Evolutionary conservation across 2,329 filamentous ascomycete genomes (phyloP).

Genomic region (Ophiostoma fasciatum): DNA sequence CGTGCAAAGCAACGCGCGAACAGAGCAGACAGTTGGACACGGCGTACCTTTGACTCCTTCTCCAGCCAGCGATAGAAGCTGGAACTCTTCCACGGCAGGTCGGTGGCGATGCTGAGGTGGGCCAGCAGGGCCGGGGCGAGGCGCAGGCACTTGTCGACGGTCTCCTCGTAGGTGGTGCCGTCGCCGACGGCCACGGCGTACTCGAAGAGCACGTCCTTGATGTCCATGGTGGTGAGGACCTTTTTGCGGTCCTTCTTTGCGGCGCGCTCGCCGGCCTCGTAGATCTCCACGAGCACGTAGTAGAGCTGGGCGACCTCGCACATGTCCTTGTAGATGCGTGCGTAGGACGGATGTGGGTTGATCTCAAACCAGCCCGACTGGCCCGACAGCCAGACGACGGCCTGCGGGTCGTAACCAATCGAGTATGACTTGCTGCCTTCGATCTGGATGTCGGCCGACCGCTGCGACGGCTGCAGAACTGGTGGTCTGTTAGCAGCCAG

Average conservation of each 20-base stretch:
- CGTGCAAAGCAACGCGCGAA: too few relatives aligned
- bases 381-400: conserved; percentile 52
- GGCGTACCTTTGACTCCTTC: conserved; percentile 23
- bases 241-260: conserved; percentile 22
- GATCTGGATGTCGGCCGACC: conserved; percentile 36
- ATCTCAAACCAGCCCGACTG: conserved; percentile 56
- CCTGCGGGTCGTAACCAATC: conserved; percentile 37
- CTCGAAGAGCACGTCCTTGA: conserved; percentile 23
- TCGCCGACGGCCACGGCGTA: conserved; percentile 39
- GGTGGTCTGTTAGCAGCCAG: too few relatives aligned
- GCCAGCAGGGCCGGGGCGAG: conserved; percentile 37
- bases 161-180: conserved; percentile 35
- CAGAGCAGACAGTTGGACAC: background rate
- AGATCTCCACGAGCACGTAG: conserved; percentile 45
- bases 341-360: conserved; percentile 41
- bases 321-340: conserved; percentile 41
- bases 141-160: conserved; percentile 28
- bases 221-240: conserved; percentile 14
- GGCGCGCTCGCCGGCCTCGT: conserved; percentile 20
- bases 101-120: conserved; percentile 30
- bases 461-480: conserved; percentile 21
- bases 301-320: conserved; percentile 48
- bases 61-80: conserved; percentile 35
- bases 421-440: conserved; percentile 33
- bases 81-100: conserved; percentile 29